These are phyloP conservation scores for Thyridium curvatum DNA, from an alignment of 2,329 filamentous ascomycete genomes.

Conservation along the genomic window DNA sequence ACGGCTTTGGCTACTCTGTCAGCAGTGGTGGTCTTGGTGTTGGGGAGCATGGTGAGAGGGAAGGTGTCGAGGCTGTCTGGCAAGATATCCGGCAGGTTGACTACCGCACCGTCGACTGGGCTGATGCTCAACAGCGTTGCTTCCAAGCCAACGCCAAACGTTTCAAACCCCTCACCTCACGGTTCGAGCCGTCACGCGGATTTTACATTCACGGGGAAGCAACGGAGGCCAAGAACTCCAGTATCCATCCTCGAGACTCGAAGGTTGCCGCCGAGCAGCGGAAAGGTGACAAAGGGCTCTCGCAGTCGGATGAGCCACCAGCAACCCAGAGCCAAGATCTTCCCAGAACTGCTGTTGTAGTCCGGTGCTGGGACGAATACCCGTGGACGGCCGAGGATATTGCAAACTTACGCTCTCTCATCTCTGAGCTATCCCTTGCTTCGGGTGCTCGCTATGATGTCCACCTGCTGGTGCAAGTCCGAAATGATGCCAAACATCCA, in stretches of 20 bases:
- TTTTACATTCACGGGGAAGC: constrained; percentile 36
- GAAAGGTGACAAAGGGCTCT: constrained; percentile 9
- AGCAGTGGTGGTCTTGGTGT: constrained; percentile 75
- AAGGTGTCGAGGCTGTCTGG: constrained; percentile 79
- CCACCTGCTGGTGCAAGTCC: constrained; percentile 79
- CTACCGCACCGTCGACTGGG: constrained; percentile 73
- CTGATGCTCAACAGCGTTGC: constrained; percentile 69
- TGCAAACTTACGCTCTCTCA: constrained; percentile 75
- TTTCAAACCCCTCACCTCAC: constrained; percentile 47
- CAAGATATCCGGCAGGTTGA: constrained; percentile 64
- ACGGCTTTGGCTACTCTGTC: constrained; percentile 80
- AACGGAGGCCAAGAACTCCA: constrained; percentile 8
- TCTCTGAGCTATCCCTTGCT: constrained; percentile 72
- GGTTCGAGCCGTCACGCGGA: constrained; percentile 35
- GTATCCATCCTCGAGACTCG: constrained; percentile 15
- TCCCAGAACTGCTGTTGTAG: constrained; percentile 68
- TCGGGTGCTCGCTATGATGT: constrained; percentile 85
- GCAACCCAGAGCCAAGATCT: constrained; percentile 21
- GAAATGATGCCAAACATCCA: constrained; percentile 65
- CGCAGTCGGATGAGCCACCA: no score
- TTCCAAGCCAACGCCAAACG: constrained; percentile 62
- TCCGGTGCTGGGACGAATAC: constrained; percentile 79
- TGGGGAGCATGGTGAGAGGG: constrained; percentile 77
- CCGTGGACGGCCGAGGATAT: constrained; percentile 74
- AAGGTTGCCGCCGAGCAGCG: constrained; percentile 1